A percentile compares a stretch with the other conserved stretches of the same genome.
These are phyloP conservation scores for Colletotrichum musae DNA, from an alignment of 2,329 filamentous ascomycete genomes.

Conservation along the genomic window DNA sequence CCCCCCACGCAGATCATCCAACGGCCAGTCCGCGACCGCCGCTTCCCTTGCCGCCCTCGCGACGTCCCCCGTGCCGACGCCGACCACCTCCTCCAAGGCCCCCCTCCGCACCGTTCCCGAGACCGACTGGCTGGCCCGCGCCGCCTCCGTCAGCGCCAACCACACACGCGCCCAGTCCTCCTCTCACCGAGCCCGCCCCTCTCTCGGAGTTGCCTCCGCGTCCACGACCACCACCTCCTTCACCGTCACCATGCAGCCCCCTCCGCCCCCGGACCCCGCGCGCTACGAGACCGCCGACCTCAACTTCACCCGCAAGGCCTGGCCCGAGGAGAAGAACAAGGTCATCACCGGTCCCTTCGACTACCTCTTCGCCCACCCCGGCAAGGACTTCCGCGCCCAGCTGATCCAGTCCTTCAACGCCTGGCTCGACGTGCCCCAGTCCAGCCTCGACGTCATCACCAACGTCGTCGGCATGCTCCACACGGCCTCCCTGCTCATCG, in stretches of 20 bases:
- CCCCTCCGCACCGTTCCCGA: constrained; percentile 71
- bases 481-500: constrained; percentile 85
- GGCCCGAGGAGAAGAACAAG: constrained; percentile 82
- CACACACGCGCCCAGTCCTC: constrained; percentile 25
- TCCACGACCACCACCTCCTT: constrained; percentile 46
- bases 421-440: constrained; percentile 81
- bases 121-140: constrained; percentile 67
- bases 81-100: constrained; percentile 50
- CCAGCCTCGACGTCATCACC: constrained; percentile 81
- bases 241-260: constrained; percentile 54
- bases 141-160: constrained; percentile 52
- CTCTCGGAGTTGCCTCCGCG: constrained; percentile 43
- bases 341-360: constrained; percentile 85
- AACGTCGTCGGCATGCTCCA: constrained; percentile 88
- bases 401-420: constrained; percentile 86
- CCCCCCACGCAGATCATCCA: constrained; percentile 81
- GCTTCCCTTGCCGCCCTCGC: constrained; percentile 14
- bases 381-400: constrained; percentile 87
- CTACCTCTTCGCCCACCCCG: constrained; percentile 83
- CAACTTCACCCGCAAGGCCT: constrained; percentile 68
- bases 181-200: constrained; percentile 29
- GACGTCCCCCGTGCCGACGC: constrained; percentile 43
- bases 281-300: constrained; percentile 71
- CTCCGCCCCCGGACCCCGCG: constrained; percentile 62
- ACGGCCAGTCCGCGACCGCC: constrained; percentile 49